Evolutionary conservation across 2,329 filamentous ascomycete species (phyloP).

Genomic region (Fusarium siculi): DNA sequence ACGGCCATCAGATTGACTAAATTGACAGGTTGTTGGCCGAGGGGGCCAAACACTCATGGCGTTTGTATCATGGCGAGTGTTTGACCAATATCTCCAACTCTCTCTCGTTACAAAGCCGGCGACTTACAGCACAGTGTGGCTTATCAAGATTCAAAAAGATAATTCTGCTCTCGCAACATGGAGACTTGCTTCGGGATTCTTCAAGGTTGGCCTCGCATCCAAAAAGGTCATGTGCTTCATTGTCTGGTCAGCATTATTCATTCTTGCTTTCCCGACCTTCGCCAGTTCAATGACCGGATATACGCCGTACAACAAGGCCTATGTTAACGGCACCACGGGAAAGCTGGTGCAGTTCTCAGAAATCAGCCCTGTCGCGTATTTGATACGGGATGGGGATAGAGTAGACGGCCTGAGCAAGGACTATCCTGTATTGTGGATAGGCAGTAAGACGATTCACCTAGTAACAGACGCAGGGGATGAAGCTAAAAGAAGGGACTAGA

Average conservation of each 20-base stretch:
- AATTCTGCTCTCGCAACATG: neutral
- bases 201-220: neutral
- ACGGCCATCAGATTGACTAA: no score
- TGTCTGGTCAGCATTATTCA: neutral
- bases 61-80: neutral
- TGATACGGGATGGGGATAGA: conserved; percentile 11
- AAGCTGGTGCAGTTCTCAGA: accelerated
- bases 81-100: conserved; percentile 7
- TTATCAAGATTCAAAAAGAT: neutral
- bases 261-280: conserved; percentile 4
- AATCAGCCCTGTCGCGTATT: neutral
- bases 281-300: conserved; percentile 28
- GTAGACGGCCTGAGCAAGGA: accelerated
- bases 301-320: neutral
- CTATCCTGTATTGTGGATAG: neutral
- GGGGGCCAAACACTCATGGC: neutral
- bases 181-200: accelerated
- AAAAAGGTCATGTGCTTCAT: neutral
- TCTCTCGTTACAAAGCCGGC: neutral
- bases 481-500: no score
- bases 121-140: conserved; percentile 1
- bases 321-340: neutral
- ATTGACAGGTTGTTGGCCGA: conserved; percentile 1
- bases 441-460: neutral
- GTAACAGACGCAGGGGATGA: accelerated